Evolutionary conservation across 805 yeast species (phyloP), one percentile per base, ranked within the genome.

Genomic region (Ogataea degrootiae): DNA sequence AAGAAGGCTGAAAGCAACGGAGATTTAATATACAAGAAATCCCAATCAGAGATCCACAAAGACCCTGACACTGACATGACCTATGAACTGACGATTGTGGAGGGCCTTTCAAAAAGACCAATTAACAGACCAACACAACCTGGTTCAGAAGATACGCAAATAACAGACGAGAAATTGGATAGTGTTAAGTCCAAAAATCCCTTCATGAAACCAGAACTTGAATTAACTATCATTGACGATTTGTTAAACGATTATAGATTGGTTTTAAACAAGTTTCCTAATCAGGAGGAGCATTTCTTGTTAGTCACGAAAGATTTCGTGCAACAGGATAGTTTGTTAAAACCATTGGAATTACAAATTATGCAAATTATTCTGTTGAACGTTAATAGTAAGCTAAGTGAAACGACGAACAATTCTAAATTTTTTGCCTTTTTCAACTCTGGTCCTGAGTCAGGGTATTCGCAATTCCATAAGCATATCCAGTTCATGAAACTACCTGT

Each of bases 381-480:
- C 16, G 68, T 85, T 44, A 79, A 80, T 57, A 65, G 66, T 47
- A 26, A 26, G 7, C 5, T 12, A 23, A 64, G 51, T 52, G 43
- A 61, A 2, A 67, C 62, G 21, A 70, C 64, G 15, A 70, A 67
- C 29, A 67, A 47, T 6, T 46, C 68, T 35, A 73, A 77, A 47
- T 84, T 87, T 74, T 73, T 91, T 62, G 90, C 90, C 0, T 92
- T 92, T 66, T 92, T 80, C 75, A 92, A 92, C 66, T 82, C 88
- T 60, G 99, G 99, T 7, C 80, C 82, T 17, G 75, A 80, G 56
- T 81, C 95, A 52, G 99, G 98, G 1, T 96, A 96, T n/a, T 89
- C 97, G 0, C 94, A 90, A 60, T 84, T 87, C 42, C 99, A 92
- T 69, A 89, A 87, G 62, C 99, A 92, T 67, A 67, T 94, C 52